These are phyloP conservation scores for Zizania palustris DNA, from an alignment of 202 grass and related monocot genomes.

Conservation along the genomic window DNA sequence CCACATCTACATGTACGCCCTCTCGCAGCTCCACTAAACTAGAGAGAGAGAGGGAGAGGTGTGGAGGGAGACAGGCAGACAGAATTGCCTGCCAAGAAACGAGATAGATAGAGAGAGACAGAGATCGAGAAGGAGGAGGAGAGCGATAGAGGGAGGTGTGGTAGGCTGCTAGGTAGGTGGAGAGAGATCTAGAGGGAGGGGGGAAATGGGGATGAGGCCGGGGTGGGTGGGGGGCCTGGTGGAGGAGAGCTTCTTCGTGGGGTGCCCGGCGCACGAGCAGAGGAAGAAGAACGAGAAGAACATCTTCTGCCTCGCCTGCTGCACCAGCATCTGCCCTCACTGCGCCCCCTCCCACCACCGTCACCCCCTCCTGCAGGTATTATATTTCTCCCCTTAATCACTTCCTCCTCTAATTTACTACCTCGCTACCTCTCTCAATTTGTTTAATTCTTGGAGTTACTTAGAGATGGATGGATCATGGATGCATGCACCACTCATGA, in stretches of 20 bases:
- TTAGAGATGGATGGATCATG: too few relatives aligned
- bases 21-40: slow-evolving; percentile 36
- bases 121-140: not conserved
- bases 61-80: not conserved
- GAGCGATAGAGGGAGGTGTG: not conserved
- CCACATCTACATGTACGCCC: slow-evolving; percentile 35
- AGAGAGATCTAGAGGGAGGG: too few relatives aligned
- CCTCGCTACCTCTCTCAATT: too few relatives aligned
- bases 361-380: slow-evolving; percentile 84
- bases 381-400: too few relatives aligned
- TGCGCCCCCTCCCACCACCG: slow-evolving; percentile 63
- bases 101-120: not conserved
- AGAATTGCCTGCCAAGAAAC: slow-evolving; percentile 53
- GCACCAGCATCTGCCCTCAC: slow-evolving; percentile 88
- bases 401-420: too few relatives aligned
- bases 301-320: slow-evolving; percentile 93
- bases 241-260: slow-evolving; percentile 92
- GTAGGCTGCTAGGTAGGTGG: too few relatives aligned
- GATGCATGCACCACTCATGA: too few relatives aligned
- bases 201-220: slow-evolving; percentile 42
- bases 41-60: not conserved
- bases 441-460: too few relatives aligned
- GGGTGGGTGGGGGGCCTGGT: slow-evolving; percentile 77
- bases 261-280: slow-evolving; percentile 65
- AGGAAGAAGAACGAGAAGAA: slow-evolving; percentile 94